These are phyloP conservation scores for Craspedostauros australis DNA, from an alignment of 108 stramenopile species.

Conservation along the genomic window DNA sequence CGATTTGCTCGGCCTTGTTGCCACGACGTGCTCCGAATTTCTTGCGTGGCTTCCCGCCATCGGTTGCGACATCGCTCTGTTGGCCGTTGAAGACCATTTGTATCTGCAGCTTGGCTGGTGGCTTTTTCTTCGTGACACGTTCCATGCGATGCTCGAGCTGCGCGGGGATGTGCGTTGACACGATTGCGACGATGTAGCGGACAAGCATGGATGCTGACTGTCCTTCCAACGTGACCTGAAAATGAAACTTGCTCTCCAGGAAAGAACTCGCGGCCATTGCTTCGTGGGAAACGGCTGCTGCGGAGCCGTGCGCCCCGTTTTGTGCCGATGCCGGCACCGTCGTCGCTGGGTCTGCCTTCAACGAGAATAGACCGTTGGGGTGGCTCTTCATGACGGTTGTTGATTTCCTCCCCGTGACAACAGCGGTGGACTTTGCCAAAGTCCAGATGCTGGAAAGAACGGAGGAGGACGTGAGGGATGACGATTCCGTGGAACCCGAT, in stretches of 20 bases:
- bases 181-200: constrained; percentile 62
- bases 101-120: constrained; percentile 46
- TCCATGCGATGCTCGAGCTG: constrained; percentile 64
- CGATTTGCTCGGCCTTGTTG: constrained; percentile 30
- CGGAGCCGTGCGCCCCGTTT: too few relatives aligned
- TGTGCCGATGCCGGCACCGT: too few relatives aligned
- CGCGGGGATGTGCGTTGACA: constrained; percentile 52
- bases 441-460: too few relatives aligned
- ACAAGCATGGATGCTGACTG: constrained; percentile 43
- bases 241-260: constrained; percentile 30
- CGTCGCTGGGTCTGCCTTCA: constrained; percentile 42
- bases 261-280: constrained; percentile 15
- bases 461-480: too few relatives aligned
- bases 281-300: constrained; percentile 24
- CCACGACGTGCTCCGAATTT: constrained; percentile 1
- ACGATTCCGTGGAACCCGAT: too few relatives aligned
- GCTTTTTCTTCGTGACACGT: constrained; percentile 82
- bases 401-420: too few relatives aligned
- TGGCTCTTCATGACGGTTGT: too few relatives aligned
- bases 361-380: constrained; percentile 49
- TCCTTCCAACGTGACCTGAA: constrained; percentile 39
- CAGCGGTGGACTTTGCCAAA: too few relatives aligned
- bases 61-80: constrained; percentile 1
- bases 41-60: constrained; percentile 1
- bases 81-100: constrained; percentile 56